Percentiles rank a stretch among this genome's conserved stretches.
Evolutionary conservation across 371 early-diverging fungal species (phyloP).

Genomic region (Vairimorpha ceranae): DNA sequence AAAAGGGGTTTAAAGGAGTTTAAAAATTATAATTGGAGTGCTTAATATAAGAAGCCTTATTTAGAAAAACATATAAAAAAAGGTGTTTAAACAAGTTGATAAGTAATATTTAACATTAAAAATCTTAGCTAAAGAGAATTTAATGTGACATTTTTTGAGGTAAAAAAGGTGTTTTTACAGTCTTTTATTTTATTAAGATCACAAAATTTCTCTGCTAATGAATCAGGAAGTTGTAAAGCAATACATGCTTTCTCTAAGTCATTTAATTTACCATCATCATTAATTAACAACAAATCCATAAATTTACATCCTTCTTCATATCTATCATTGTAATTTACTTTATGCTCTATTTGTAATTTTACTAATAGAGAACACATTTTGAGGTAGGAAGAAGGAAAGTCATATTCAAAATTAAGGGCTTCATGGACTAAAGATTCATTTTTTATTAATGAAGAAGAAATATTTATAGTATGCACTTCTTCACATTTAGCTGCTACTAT

Average conservation of each 20-base stretch:
- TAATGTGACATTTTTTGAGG: too few relatives aligned
- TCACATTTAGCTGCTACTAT: conserved; percentile 22
- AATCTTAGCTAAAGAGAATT: too few relatives aligned
- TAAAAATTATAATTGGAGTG: too few relatives aligned
- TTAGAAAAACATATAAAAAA: too few relatives aligned
- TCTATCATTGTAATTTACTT: background rate
- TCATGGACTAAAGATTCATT: conserved; percentile 11
- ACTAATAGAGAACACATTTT: conserved; percentile 11
- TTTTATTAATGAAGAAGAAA: background rate
- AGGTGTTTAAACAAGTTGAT: too few relatives aligned
- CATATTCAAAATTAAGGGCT: conserved; percentile 1
- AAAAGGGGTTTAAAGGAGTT: too few relatives aligned
- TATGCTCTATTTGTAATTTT: conserved; percentile 2
- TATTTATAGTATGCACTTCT: conserved; percentile 9
- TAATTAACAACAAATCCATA: background rate
- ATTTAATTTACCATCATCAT: background rate
- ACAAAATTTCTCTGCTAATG: background rate
- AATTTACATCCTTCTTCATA: background rate
- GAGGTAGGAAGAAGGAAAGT: conserved; percentile 22
- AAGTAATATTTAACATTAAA: too few relatives aligned
- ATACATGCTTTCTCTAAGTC: background rate
- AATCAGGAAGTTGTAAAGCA: background rate
- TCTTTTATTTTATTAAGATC: background rate
- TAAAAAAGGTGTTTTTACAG: background rate
- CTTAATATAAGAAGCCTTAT: too few relatives aligned